These are phyloP conservation scores for Lagenidium giganteum DNA, from an alignment of 352 stramenopile species.

Conservation along the genomic window DNA sequence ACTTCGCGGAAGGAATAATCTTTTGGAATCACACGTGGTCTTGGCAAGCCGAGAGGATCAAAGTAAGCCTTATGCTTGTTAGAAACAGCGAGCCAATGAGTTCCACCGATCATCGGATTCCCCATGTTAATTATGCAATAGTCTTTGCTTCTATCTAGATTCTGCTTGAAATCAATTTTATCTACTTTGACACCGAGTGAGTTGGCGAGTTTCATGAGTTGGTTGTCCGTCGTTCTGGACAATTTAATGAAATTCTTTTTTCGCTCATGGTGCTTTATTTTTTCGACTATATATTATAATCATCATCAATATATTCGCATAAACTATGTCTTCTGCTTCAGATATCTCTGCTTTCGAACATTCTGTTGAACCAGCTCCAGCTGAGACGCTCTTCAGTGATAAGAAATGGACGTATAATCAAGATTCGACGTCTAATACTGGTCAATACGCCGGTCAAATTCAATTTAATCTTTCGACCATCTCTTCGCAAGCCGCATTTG, in stretches of 20 bases:
- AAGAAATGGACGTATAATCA: constrained; percentile 20
- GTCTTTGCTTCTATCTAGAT: constrained; percentile 9
- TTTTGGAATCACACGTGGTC: constrained; percentile 6
- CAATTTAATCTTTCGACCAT: constrained; percentile 14
- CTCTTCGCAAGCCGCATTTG: constrained; percentile 11
- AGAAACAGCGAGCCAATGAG: constrained; percentile 10
- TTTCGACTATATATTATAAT: constrained; percentile 7
- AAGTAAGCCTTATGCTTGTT: constrained; percentile 16
- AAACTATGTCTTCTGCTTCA: constrained; percentile 12
- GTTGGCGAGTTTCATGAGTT: constrained; percentile 14
- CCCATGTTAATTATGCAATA: constrained; percentile 15
- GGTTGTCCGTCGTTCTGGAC: constrained; percentile 12
- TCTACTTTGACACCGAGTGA: constrained; percentile 12
- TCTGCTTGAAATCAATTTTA: constrained; percentile 17
- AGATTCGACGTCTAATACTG: constrained; percentile 13
- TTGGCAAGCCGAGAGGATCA: constrained; percentile 9
- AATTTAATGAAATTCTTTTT: constrained; percentile 18
- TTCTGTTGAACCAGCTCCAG: constrained; percentile 13
- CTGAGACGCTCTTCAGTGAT: constrained; percentile 13
- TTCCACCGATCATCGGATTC: constrained; percentile 3
- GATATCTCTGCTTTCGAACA: constrained; percentile 18
- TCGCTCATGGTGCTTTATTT: constrained; percentile 13
- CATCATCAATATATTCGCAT: constrained; percentile 14
- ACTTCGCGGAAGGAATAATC: constrained; percentile 6
- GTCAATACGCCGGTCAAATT: constrained; percentile 14